Percentiles rank a stretch among this genome's conserved stretches.
Evolutionary conservation across 345 rosid species (phyloP).

Genomic region (Physaria fendleri): DNA sequence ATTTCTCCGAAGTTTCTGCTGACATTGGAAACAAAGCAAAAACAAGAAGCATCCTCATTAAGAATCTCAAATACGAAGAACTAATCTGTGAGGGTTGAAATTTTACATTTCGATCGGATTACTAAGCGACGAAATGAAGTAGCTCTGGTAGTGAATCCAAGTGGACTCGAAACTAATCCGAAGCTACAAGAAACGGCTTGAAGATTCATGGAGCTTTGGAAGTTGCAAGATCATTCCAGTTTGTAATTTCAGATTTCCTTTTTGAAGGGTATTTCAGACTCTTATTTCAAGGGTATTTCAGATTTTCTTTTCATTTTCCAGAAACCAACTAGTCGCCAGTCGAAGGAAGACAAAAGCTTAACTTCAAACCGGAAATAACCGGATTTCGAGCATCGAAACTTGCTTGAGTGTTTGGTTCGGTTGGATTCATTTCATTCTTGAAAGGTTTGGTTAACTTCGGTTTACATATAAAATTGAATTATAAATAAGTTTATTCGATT

Average conservation of each 20-base stretch:
- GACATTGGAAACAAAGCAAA: too few species aligned
- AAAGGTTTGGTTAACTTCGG: background rate
- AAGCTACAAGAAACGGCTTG: constrained; percentile 45
- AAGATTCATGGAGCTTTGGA: constrained; percentile 32
- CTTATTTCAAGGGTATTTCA: background rate
- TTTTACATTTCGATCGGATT: constrained; percentile 48
- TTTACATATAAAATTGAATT: too few species aligned
- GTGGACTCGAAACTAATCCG: constrained; percentile 36
- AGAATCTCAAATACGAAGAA: background rate
- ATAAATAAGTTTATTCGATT: too few species aligned
- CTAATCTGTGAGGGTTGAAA: background rate
- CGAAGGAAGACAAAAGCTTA: constrained; percentile 2
- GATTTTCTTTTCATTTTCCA: background rate
- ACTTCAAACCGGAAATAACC: constrained; percentile 9
- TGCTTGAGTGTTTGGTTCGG: too few species aligned
- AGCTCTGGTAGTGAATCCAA: constrained; percentile 31
- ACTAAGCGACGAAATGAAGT: constrained; percentile 34
- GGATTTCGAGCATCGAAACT: background rate
- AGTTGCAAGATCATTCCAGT: too few species aligned
- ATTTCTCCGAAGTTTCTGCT: constrained; percentile 88
- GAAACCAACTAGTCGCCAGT: constrained; percentile 12
- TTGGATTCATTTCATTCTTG: background rate
- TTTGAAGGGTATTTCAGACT: too few species aligned
- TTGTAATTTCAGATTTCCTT: too few species aligned
- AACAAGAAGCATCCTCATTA: background rate